Evolutionary conservation across 1,284 basidiomycete species (phyloP), one percentile per base, ranked within the genome.

Genomic region (Austropuccinia psidii): DNA sequence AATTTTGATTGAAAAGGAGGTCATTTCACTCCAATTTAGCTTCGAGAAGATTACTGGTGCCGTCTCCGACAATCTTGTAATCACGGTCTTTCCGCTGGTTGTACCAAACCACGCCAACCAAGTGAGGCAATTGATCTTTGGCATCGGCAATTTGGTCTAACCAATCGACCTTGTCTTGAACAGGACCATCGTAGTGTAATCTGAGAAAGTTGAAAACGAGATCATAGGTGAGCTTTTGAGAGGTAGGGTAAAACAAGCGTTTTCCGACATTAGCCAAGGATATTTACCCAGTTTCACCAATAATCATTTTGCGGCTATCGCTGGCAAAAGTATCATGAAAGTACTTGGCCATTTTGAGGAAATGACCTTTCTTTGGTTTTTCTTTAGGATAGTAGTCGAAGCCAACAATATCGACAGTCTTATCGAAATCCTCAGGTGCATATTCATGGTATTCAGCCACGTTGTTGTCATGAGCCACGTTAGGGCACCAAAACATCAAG

Each of bases 211-310:
- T n/a, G 78, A 31, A 21, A n/a, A n/a, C n/a, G n/a, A n/a, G n/a
- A n/a, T 78, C 58, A 77, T 79, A 80, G 0, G 67, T 73, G 27
- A 80, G 65, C 4, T 79, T 76, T 9, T 76, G 69, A 17, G 70
- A 24, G n/a, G 43, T n/a, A 17, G 47, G 45, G n/a, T 33, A 7
- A 31, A 33, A 15, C 9, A 4, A 37, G 8, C 19, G 47, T 19
- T 19, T 3, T 4, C 33, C 3, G 17, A 39, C 41, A n/a, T 29
- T 21, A 33, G 27, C 8, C 8, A 24, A 52, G n/a, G n/a, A n/a
- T n/a, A n/a, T n/a, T 45, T 76, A 76, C n/a, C 79, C 81, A 9
- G 80, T 80, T 76, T 81, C 81, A 21, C 80, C 81, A 37, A 81
- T 80, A n/a, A 79, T 80, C 45, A 81, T 80, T 50, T 79, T 78